Evolutionary conservation across 2,329 filamentous ascomycete species (phyloP).

Genomic region (Claviceps digitariae): DNA sequence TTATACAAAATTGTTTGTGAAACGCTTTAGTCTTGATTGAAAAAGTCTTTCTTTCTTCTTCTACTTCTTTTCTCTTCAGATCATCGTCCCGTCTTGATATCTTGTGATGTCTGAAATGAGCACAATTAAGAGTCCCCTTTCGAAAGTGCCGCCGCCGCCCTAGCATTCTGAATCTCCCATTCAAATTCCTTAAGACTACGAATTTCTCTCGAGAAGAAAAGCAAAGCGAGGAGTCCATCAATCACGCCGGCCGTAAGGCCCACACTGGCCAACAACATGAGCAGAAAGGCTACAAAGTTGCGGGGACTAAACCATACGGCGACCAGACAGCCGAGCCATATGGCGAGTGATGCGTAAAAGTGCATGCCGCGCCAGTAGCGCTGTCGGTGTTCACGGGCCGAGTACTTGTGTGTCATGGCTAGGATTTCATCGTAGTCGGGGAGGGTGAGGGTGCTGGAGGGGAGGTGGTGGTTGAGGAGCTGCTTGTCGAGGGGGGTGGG

Average conservation of each 20-base stretch:
- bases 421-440: constrained; percentile 53
- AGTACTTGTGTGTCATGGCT: constrained; percentile 54
- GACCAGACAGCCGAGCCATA: constrained; percentile 62
- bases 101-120: too few species aligned
- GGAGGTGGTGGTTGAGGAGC: constrained; percentile 15
- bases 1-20: not conserved
- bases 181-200: constrained; percentile 79
- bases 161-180: constrained; percentile 74
- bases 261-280: constrained; percentile 69
- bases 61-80: too few species aligned
- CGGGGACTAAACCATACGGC: constrained; percentile 75
- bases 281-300: constrained; percentile 65
- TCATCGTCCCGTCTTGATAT: too few species aligned
- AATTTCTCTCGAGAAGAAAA: constrained; percentile 79
- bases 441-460: constrained; percentile 10
- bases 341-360: constrained; percentile 52
- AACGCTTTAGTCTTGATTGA: not conserved
- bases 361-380: constrained; percentile 58
- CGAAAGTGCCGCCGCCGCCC: constrained; percentile 23
- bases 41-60: too few species aligned
- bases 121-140: not conserved
- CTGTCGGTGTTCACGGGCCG: constrained; percentile 56
- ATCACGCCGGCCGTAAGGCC: constrained; percentile 62
- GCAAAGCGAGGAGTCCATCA: constrained; percentile 71
- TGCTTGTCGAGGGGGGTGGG: constrained; percentile 18